These are phyloP conservation scores for Plectosphaerella sp. DNA, from an alignment of 2,329 filamentous ascomycete genomes.

Conservation along the genomic window DNA sequence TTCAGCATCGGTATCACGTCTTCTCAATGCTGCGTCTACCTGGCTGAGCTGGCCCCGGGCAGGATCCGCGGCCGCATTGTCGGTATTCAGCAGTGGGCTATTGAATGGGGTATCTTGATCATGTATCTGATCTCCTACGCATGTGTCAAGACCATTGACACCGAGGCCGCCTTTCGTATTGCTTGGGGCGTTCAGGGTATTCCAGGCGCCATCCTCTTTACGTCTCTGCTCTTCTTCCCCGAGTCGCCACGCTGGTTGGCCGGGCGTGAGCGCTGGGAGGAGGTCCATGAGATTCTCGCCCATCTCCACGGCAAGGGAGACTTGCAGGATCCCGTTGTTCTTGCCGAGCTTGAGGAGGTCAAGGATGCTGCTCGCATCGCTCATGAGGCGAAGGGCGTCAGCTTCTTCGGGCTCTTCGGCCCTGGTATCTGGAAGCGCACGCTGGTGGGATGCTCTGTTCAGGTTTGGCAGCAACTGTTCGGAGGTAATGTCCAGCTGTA, in stretches of 20 bases:
- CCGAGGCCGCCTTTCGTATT: slow-evolving; percentile 58
- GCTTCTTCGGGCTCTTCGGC: slow-evolving; percentile 39
- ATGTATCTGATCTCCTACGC: slow-evolving; percentile 68
- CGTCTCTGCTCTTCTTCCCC: slow-evolving; percentile 1
- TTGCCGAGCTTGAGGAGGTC: slow-evolving; percentile 55
- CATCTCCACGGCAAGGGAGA: slow-evolving; percentile 49
- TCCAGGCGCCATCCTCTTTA: slow-evolving; percentile 4
- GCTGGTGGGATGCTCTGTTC: slow-evolving; percentile 44
- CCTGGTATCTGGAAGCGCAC: slow-evolving; percentile 46
- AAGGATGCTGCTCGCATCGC: slow-evolving; percentile 31
- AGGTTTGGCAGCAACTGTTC: slow-evolving; percentile 53
- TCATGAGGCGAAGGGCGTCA: slow-evolving; percentile 29
- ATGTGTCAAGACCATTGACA: slow-evolving; percentile 53
- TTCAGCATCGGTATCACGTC: slow-evolving; percentile 63
- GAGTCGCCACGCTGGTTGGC: slow-evolving; percentile 29
- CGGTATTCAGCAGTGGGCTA: slow-evolving; percentile 69
- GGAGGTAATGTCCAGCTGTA: slow-evolving; percentile 56
- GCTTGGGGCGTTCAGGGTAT: slow-evolving; percentile 3
- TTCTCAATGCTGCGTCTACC: slow-evolving; percentile 64
- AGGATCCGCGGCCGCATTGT: slow-evolving; percentile 59
- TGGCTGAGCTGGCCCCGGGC: slow-evolving; percentile 60
- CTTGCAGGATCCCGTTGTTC: slow-evolving; percentile 45
- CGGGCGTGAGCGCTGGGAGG: slow-evolving; percentile 61
- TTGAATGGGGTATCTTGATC: slow-evolving; percentile 62
- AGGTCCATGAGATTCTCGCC: slow-evolving; percentile 56